Evolutionary conservation across 2,329 filamentous ascomycete genomes (phyloP).

Genomic region (Nemania serpens): DNA sequence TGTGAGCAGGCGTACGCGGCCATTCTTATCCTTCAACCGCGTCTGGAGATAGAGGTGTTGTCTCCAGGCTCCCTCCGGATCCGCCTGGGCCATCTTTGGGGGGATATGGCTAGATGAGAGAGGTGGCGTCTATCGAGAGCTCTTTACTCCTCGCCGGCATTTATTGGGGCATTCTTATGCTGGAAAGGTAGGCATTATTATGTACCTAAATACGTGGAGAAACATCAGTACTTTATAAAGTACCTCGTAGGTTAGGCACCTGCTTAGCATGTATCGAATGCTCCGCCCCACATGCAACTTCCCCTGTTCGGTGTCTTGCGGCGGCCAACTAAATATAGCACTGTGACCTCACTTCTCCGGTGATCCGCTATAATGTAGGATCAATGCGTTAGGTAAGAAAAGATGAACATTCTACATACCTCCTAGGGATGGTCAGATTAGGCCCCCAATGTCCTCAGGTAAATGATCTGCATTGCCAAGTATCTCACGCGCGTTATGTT

Average conservation of each 20-base stretch:
- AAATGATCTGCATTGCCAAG: no score
- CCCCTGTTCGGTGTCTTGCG: not conserved
- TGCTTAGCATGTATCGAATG: no score
- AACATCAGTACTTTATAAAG: no score
- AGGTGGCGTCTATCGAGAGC: not conserved
- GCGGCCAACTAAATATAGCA: not conserved
- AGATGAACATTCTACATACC: not conserved
- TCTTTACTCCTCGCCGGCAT: not conserved
- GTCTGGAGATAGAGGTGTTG: constrained; percentile 33
- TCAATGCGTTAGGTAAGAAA: not conserved
- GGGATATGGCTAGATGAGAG: not conserved
- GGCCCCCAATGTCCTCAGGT: no score
- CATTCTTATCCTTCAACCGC: constrained; percentile 30
- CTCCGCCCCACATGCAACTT: no score
- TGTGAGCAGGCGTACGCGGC: constrained; percentile 33
- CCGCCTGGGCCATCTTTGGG: constrained; percentile 12
- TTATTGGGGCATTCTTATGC: no score
- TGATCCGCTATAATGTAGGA: no score
- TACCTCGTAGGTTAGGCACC: no score
- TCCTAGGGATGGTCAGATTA: no score
- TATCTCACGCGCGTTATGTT: no score
- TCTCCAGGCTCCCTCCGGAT: constrained; percentile 25
- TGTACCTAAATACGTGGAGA: no score
- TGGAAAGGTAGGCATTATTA: no score
- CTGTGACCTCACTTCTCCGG: not conserved